phyloP scores from a whole-genome alignment of 192 early-diverging fungal species.

The Backusella luteola region DNA sequence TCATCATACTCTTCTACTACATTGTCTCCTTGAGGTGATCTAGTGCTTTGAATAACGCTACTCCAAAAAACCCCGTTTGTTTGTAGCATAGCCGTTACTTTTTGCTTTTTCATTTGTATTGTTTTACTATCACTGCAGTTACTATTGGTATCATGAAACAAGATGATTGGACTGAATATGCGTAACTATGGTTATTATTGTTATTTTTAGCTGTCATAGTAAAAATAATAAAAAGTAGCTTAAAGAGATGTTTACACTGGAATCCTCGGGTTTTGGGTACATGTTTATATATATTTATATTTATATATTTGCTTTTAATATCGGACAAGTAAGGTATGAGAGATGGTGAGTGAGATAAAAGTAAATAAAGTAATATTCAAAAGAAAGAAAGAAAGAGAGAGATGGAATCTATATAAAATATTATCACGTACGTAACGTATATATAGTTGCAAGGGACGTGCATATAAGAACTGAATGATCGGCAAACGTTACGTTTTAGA shows the following conservation, averaged over 20 bases:
- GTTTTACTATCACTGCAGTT: not conserved
- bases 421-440: constrained; percentile 3
- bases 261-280: not conserved
- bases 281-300: not conserved
- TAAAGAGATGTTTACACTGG: not conserved
- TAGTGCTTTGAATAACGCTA: constrained; percentile 11
- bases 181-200: not conserved
- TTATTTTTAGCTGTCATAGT: constrained; percentile 1
- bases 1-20: not conserved
- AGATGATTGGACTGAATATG: constrained; percentile 18
- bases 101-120: constrained; percentile 9
- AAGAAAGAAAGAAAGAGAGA: not conserved
- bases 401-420: not conserved
- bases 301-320: not conserved
- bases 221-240: not conserved
- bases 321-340: not conserved
- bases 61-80: constrained; percentile 18
- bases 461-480: constrained; percentile 13
- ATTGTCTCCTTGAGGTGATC: not conserved
- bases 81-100: constrained; percentile 13
- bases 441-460: constrained; percentile 15
- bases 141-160: constrained; percentile 19
- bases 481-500: constrained; percentile 13
- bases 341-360: not conserved
- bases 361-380: not conserved